phyloP scores from a whole-genome alignment of 495 filamentous ascomycete genomes.

The Podospora comata region DNA sequence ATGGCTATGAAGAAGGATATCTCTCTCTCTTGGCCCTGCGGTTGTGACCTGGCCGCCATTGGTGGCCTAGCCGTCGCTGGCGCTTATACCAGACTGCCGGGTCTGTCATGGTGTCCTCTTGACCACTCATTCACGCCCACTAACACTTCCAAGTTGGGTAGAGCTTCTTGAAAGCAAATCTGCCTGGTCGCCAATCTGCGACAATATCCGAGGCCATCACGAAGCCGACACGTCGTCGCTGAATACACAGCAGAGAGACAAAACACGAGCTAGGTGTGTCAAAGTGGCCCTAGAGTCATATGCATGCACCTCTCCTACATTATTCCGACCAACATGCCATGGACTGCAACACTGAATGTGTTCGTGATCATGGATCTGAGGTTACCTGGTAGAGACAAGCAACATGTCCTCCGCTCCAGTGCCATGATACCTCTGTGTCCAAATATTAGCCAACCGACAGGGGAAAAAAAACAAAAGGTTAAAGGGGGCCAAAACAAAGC shows the following conservation, averaged over 20 bases:
- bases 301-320: too few relatives aligned
- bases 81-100: conserved; percentile 16
- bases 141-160: neutral
- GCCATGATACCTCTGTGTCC: neutral
- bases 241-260: neutral
- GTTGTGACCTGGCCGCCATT: neutral
- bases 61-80: conserved; percentile 13
- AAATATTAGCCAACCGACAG: too few relatives aligned
- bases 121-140: conserved; percentile 9
- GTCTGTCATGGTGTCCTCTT: neutral
- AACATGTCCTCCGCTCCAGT: conserved; percentile 6
- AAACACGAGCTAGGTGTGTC: neutral
- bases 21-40: neutral
- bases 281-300: neutral
- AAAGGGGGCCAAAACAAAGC: neutral
- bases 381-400: too few relatives aligned
- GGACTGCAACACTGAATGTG: neutral
- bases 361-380: neutral
- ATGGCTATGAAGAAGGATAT: neutral
- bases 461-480: too few relatives aligned
- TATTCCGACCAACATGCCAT: neutral
- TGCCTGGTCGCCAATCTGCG: conserved; percentile 8
- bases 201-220: neutral
- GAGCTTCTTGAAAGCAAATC: neutral
- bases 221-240: neutral